Conservation (phyloP, 129 eudicot genomes). For the Helianthus annuus region DNA sequence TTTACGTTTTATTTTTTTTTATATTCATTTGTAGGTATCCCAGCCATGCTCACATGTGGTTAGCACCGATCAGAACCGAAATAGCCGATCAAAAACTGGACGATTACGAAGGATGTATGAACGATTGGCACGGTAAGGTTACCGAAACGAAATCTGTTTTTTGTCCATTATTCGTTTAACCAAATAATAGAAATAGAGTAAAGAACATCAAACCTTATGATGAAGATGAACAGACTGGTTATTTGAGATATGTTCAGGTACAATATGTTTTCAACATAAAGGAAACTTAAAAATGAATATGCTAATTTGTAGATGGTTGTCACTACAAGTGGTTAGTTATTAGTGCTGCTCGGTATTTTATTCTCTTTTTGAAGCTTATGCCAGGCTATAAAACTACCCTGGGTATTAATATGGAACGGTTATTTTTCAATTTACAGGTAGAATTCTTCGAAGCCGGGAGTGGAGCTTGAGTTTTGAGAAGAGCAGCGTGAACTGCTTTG, state of each 20-base stretch:
- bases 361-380: constrained; percentile 9
- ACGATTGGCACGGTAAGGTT: constrained; percentile 73
- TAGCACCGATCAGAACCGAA: constrained; percentile 86
- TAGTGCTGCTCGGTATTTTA: constrained; percentile 14
- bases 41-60: constrained; percentile 98
- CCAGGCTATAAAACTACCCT: background rate
- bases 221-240: constrained; percentile 86
- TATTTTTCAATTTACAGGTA: background rate
- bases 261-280: constrained; percentile 16
- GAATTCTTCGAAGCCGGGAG: too few species aligned
- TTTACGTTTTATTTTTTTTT: background rate
- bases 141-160: constrained; percentile 54
- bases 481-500: too few species aligned
- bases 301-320: constrained; percentile 83
- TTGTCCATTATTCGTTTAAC: background rate
- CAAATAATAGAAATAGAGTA: too few species aligned
- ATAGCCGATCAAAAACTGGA: constrained; percentile 66
- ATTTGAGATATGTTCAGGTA: constrained; percentile 94
- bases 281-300: constrained; percentile 2
- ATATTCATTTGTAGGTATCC: constrained; percentile 69
- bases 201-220: constrained; percentile 71
- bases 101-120: constrained; percentile 78
- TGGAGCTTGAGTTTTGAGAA: too few species aligned
- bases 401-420: background rate
- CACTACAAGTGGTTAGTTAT: constrained; percentile 82